Conservation (phyloP, 2,329 filamentous ascomycete genomes). For the Curvularia spicifera region DNA sequence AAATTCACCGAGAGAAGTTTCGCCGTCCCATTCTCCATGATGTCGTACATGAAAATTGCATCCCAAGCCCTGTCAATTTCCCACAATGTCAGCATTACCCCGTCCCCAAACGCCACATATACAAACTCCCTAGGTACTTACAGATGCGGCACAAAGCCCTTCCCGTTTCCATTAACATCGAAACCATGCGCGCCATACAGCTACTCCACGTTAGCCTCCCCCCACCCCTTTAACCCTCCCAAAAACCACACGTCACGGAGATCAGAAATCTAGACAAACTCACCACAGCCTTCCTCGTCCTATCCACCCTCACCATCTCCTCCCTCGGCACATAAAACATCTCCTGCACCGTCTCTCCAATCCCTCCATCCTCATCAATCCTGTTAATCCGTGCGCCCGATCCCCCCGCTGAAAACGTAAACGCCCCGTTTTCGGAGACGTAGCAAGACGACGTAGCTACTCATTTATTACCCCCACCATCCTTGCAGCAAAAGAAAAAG, state of each 20-base stretch:
- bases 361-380: constrained; percentile 7
- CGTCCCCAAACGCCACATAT: not conserved
- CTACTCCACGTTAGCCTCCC: not conserved
- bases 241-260: too few species aligned
- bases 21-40: constrained; percentile 5
- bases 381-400: constrained; percentile 8
- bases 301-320: constrained; percentile 5
- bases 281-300: constrained; percentile 5
- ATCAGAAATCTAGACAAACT: not conserved
- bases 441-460: constrained; percentile 8
- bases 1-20: constrained; percentile 11
- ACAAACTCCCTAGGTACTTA: not conserved
- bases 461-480: not conserved
- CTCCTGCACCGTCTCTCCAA: not conserved
- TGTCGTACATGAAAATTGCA: constrained; percentile 9
- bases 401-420: constrained; percentile 7
- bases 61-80: constrained; percentile 3
- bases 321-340: constrained; percentile 9
- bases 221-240: too few species aligned
- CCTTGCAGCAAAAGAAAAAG: too few species aligned
- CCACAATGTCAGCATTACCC: not conserved
- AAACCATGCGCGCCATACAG: constrained; percentile 8
- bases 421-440: constrained; percentile 6
- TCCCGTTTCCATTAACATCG: constrained; percentile 7
- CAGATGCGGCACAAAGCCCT: constrained; percentile 12